These are phyloP conservation scores for Candida glucosophila DNA, from an alignment of 1,139 yeast species.

Conservation along the genomic window DNA sequence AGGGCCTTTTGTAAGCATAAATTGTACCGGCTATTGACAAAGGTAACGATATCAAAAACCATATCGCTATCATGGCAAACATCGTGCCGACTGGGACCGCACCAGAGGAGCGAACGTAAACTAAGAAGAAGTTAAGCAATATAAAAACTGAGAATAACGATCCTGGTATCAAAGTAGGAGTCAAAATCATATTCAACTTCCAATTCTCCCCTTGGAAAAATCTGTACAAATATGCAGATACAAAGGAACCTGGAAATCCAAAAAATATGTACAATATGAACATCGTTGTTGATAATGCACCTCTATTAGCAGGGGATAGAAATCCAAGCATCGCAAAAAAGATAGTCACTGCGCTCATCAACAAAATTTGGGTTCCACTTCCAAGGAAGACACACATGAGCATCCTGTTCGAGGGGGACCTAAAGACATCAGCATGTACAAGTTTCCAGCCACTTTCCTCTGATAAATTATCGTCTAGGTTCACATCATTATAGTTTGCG, in stretches of 20 bases:
- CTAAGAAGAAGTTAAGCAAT: conserved; percentile 72
- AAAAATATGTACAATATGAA: conserved; percentile 72
- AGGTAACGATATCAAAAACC: conserved; percentile 86
- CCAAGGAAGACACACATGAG: conserved; percentile 76
- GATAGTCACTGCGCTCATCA: conserved; percentile 69
- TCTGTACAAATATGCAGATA: conserved; percentile 79
- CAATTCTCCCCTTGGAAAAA: conserved; percentile 89
- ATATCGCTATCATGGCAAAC: conserved; percentile 68
- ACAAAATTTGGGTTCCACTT: conserved; percentile 76
- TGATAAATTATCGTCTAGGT: conserved; percentile 76
- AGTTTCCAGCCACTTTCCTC: conserved; percentile 98
- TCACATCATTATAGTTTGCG: conserved; percentile 80
- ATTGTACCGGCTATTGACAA: conserved; percentile 75
- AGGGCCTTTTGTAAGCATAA: conserved; percentile 59
- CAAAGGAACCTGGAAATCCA: conserved; percentile 76
- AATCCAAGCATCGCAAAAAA: conserved; percentile 83
- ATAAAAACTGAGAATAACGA: conserved; percentile 54
- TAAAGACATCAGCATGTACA: conserved; percentile 90
- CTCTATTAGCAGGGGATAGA: conserved; percentile 90
- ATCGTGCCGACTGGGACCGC: conserved; percentile 92
- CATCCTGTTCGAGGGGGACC: conserved; percentile 70
- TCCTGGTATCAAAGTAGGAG: conserved; percentile 85
- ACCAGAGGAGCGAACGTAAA: conserved; percentile 77
- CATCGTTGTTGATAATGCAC: conserved; percentile 85
- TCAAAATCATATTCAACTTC: conserved; percentile 75